phyloP scores from a whole-genome alignment of 768 basidiomycete species.

The Pisolithus orientalis region DNA sequence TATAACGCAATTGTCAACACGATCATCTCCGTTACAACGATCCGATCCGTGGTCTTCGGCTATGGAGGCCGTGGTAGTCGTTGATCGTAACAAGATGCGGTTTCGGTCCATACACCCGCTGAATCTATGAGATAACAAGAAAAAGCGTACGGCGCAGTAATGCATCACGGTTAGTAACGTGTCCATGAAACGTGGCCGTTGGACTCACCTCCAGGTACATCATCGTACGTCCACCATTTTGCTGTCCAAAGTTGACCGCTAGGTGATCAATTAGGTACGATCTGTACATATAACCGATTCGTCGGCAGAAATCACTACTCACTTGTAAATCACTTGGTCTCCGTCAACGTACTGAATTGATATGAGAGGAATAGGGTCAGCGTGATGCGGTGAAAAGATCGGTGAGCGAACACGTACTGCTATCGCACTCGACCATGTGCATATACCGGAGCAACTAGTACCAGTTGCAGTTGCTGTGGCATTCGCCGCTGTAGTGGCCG shows the following conservation, averaged over 20 bases:
- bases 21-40: too few relatives aligned
- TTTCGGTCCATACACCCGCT: background rate
- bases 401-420: conserved; percentile 29
- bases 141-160: background rate
- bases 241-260: conserved; percentile 49
- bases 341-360: conserved; percentile 37
- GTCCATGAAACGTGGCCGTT: background rate
- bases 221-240: conserved; percentile 41
- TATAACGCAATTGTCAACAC: too few relatives aligned
- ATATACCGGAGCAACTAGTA: conserved; percentile 36
- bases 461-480: conserved; percentile 10
- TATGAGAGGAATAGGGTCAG: background rate
- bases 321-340: conserved; percentile 35
- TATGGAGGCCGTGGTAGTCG: too few relatives aligned
- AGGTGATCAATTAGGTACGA: background rate
- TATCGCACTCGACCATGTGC: conserved; percentile 33
- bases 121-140: background rate
- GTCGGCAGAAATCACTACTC: conserved; percentile 13
- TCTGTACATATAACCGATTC: background rate
- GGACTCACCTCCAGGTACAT: conserved; percentile 29
- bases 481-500: too few relatives aligned
- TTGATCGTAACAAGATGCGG: too few relatives aligned
- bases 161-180: background rate
- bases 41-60: too few relatives aligned
- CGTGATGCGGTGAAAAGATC: background rate